Percentiles rank a stretch among this genome's conserved stretches.
These are phyloP conservation scores for Phaeoacremonium minimum DNA, from an alignment of 2,329 filamentous ascomycete genomes.

Conservation along the genomic window DNA sequence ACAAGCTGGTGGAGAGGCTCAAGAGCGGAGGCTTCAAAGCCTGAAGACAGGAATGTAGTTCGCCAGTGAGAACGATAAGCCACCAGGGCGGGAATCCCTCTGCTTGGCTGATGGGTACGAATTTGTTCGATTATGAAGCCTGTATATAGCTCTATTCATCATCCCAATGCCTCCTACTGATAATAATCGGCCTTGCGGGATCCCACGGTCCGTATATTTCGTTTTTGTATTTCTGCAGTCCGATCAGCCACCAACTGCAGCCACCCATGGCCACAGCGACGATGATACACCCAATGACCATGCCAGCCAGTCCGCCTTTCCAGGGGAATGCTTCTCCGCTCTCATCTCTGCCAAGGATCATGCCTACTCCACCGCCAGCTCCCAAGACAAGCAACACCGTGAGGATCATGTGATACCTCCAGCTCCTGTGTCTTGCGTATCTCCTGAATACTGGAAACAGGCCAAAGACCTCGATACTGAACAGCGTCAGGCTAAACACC, in stretches of 20 bases:
- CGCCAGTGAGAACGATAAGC: too few relatives aligned
- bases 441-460: conserved; percentile 96
- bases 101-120: too few relatives aligned
- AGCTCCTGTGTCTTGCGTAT: conserved; percentile 76
- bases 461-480: conserved; percentile 96
- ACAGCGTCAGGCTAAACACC: conserved; percentile 91
- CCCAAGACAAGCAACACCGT: conserved; percentile 73
- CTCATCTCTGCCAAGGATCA: conserved; percentile 45
- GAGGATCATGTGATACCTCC: conserved; percentile 73
- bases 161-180: conserved; percentile 58
- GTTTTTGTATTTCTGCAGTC: conserved; percentile 97
- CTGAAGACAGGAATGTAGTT: too few relatives aligned
- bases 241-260: conserved; percentile 97
- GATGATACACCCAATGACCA: conserved; percentile 69
- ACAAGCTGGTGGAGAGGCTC: too few relatives aligned
- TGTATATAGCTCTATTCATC: too few relatives aligned
- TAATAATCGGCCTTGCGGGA: conserved; percentile 82
- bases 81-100: too few relatives aligned
- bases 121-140: too few relatives aligned
- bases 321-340: conserved; percentile 30
- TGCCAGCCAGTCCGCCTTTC: conserved; percentile 62
- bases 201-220: conserved; percentile 98
- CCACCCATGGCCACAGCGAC: conserved; percentile 80
- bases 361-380: conserved; percentile 73
- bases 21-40: too few relatives aligned